Base-by-base conservation (phyloP, 257 asterid species). In the Cynanchum wilfordii region DNA sequence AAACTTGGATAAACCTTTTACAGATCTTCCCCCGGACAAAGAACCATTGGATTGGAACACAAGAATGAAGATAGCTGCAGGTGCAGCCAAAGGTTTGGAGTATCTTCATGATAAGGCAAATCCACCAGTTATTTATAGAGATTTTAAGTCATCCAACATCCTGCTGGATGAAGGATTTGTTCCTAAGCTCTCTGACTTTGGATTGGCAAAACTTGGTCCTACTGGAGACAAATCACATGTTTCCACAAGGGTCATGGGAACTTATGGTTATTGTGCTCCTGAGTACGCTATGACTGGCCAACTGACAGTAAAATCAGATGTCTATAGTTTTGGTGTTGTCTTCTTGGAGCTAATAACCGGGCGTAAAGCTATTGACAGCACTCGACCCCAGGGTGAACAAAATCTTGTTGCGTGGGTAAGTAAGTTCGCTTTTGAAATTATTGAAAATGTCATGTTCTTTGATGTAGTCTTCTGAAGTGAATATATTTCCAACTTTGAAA, bases 261-360 rank as follows among this genome's bases (percentile, higher is more conserved):
- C 99, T 30, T 95, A 95, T 15, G 99, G 99, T 52, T 95, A 95
- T 74, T 95, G 99, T 79, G 99, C 98, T 54, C 99, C 99, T 0
- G 99, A 95, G 79, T 95, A 95, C 75, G 99, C 99, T 51, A 95
- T 92, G 99, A 95, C 99, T 0, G 99, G 99, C 16, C 99, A 95
- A 67, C 79, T 95, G 80, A 95, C 99, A 0, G 99, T 95, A 33
- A 95, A 95, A 82, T 95, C 99, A 20, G 98, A 95, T 45, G 99
- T 95, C 71, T 95, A 95, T 78, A 95, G 99, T 79, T 95, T 95
- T 29, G 99, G 99, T 20, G 99, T 95, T 0, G 97, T 95, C 57
- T 89, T 95, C 78, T 83, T 95, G 71, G 99, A 95, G 86, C 96
- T 95, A 77, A 92, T 95, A 77, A 95, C 99, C 1, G 99, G 99